Conservation (phyloP, 2,329 filamentous ascomycete species). For the Aspergillus ochraceus region DNA sequence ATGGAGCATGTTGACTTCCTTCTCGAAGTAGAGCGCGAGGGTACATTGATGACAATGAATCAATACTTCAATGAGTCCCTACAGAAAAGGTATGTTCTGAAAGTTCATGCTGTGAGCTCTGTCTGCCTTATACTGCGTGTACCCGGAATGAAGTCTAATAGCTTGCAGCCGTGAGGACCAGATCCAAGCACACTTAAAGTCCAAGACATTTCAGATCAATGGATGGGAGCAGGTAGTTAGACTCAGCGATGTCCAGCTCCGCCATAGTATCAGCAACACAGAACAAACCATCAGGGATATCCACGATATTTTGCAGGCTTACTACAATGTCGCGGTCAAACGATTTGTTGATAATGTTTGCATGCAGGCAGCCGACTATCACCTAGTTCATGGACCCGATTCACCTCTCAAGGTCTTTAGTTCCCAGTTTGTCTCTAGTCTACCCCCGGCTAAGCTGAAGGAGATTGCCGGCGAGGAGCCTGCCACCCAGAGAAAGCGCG, state of each 20-base stretch:
- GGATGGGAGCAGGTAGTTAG: background rate
- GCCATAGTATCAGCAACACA: slow-evolving; percentile 16
- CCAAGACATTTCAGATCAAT: background rate
- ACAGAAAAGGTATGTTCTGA: slow-evolving; percentile 36
- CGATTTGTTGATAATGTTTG: slow-evolving; percentile 65
- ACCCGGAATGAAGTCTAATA: too few relatives aligned
- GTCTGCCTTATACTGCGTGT: too few relatives aligned
- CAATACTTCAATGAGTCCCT: slow-evolving; percentile 52
- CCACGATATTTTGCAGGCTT: slow-evolving; percentile 60
- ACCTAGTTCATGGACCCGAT: slow-evolving; percentile 50
- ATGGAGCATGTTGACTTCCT: slow-evolving; percentile 54
- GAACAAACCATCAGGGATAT: slow-evolving; percentile 46
- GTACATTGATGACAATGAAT: slow-evolving; percentile 53
- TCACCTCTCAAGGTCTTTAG: slow-evolving; percentile 58
- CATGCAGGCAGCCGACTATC: slow-evolving; percentile 58
- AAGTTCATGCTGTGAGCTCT: too few relatives aligned
- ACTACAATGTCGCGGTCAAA: slow-evolving; percentile 61
- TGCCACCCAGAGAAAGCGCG: slow-evolving; percentile 41
- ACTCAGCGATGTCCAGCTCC: background rate
- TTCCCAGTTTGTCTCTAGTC: slow-evolving; percentile 49
- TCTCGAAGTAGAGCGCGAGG: slow-evolving; percentile 51
- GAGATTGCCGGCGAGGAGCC: slow-evolving; percentile 60
- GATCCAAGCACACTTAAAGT: background rate
- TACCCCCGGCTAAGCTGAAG: slow-evolving; percentile 53
- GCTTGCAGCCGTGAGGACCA: background rate